These are phyloP conservation scores for Botrytis fragariae DNA, from an alignment of 2,329 filamentous ascomycete species.

Conservation along the genomic window DNA sequence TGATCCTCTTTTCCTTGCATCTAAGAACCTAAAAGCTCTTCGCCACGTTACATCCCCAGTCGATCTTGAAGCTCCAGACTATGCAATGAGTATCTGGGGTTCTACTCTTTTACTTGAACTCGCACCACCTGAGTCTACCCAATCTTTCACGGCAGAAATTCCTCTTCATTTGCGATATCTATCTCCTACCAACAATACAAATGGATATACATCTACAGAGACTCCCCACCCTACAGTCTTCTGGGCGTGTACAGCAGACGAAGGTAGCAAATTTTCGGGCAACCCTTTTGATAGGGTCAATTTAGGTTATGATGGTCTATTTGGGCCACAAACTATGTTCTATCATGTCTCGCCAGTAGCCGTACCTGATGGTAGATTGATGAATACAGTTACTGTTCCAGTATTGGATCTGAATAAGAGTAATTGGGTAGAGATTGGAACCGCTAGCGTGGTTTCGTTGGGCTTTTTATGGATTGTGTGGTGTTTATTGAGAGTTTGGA, in stretches of 20 bases:
- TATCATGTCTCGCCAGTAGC: constrained; percentile 65
- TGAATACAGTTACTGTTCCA: constrained; percentile 59
- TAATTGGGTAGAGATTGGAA: constrained; percentile 51
- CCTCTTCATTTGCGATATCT: constrained; percentile 87
- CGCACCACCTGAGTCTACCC: constrained; percentile 45
- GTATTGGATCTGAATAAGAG: constrained; percentile 58
- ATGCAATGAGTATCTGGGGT: constrained; percentile 74
- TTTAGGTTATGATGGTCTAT: constrained; percentile 82
- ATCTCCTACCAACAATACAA: constrained; percentile 49
- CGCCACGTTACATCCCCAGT: constrained; percentile 71
- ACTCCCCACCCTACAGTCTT: constrained; percentile 82
- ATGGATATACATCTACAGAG: constrained; percentile 54
- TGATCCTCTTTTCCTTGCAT: constrained; percentile 72
- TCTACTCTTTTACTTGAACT: constrained; percentile 75
- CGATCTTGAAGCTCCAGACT: constrained; percentile 88
- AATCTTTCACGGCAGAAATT: constrained; percentile 64
- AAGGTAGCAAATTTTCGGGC: constrained; percentile 63
- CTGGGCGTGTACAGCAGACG: constrained; percentile 77
- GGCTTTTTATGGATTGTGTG: constrained; percentile 70
- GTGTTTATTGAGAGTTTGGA: constrained; percentile 37
- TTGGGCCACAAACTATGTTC: constrained; percentile 74
- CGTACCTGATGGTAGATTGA: constrained; percentile 40
- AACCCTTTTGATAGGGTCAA: constrained; percentile 86
- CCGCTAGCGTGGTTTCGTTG: constrained; percentile 55
- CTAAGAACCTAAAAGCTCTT: constrained; percentile 72